Conservation (phyloP, 1,139 yeast genomes). For the Scheffersomyces lignicola region DNA sequence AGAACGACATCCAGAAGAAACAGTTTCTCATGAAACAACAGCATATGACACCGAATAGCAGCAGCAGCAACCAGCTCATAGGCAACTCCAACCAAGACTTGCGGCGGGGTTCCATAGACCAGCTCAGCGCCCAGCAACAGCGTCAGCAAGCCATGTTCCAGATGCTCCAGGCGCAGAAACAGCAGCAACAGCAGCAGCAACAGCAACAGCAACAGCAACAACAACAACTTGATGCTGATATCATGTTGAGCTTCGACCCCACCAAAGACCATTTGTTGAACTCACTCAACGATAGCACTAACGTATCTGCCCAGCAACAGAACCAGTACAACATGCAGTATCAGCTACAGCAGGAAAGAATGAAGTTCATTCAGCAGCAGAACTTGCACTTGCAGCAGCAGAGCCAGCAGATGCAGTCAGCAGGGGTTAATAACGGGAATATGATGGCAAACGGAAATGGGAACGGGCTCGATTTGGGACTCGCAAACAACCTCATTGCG, state of each 20-base stretch:
- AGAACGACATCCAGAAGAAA: constrained; percentile 25
- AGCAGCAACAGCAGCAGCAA: constrained; percentile 13
- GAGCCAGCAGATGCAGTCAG: constrained; percentile 6
- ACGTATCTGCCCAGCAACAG: constrained; percentile 11
- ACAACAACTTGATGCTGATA: constrained; percentile 7
- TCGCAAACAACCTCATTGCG: not conserved
- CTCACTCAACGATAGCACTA: not conserved
- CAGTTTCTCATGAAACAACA: constrained; percentile 25
- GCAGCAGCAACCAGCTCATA: not conserved
- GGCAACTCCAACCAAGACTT: not conserved
- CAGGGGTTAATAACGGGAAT: constrained; percentile 7
- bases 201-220: constrained; percentile 11
- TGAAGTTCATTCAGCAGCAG: constrained; percentile 13
- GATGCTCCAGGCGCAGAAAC: constrained; percentile 12
- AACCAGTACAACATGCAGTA: constrained; percentile 20
- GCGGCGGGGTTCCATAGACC: not conserved
- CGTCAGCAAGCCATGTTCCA: constrained; percentile 8
- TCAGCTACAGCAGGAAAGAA: constrained; percentile 18
- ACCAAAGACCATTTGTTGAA: constrained; percentile 8
- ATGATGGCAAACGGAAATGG: not conserved
- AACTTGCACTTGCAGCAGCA: constrained; percentile 12
- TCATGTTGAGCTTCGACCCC: constrained; percentile 9
- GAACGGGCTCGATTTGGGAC: constrained; percentile 1
- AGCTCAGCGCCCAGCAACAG: constrained; percentile 12
- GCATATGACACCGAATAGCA: constrained; percentile 7